Percentiles rank a stretch among this genome's conserved stretches.
phyloP scores from a whole-genome alignment of 176 grass and related monocot genomes.

The Poa pratensis region DNA sequence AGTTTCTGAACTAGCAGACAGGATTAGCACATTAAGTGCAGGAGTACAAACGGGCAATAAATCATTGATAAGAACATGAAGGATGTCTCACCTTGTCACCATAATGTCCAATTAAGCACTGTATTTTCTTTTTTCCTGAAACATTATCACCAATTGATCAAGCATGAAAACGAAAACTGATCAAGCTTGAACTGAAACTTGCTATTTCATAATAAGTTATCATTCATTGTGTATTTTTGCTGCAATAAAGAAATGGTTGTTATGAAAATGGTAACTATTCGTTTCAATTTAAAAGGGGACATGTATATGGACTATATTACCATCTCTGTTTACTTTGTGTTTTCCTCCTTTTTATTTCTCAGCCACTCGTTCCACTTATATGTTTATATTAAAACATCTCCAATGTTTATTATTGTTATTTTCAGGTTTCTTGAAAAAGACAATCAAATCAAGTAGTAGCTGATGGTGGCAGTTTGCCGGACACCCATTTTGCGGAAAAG shows the following conservation, averaged over 20 bases:
- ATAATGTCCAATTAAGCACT: background rate
- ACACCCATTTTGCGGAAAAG: background rate
- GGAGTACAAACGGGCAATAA: too few relatives aligned
- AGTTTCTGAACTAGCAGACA: too few relatives aligned
- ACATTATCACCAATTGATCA: background rate
- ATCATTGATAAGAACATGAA: background rate
- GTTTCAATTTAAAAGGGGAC: background rate
- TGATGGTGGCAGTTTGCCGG: background rate
- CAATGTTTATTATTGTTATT: background rate
- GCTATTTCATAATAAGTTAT: background rate
- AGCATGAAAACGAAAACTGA: background rate
- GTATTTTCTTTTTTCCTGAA: background rate
- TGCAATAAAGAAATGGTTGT: background rate
- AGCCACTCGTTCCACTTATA: background rate
- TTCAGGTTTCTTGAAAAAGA: background rate
- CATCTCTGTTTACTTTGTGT: background rate
- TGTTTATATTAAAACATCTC: background rate
- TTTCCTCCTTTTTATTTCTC: background rate
- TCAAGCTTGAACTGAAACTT: background rate
- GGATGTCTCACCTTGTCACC: background rate
- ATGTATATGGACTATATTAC: background rate
- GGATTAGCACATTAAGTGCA: too few relatives aligned
- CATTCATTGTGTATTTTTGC: background rate
- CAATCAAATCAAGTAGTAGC: conserved; percentile 8
- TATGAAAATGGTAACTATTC: background rate